Evolutionary conservation across 2,329 filamentous ascomycete species (phyloP), one percentile per base, ranked within the genome.

Genomic region (Aaosphaeria arxii): DNA sequence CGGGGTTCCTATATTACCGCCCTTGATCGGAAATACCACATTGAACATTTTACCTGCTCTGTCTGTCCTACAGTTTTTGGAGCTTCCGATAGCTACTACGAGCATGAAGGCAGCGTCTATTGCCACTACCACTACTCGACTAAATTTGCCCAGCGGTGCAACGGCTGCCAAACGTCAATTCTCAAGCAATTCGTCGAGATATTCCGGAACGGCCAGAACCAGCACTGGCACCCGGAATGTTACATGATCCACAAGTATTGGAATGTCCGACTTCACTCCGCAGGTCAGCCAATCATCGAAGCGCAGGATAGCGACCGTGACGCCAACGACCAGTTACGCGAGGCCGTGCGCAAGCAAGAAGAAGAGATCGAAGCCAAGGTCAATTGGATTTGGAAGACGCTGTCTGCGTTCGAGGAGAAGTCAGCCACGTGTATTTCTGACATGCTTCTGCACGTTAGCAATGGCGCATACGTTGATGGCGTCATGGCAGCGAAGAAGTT

Each of bases 231-330:
- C 67, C 94, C 94, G 2, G 94, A 99, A 72, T 99, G 94, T 72
- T 99, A 99, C 73, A 99, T 99, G 94, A 99, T 99, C 54, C 94
- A 99, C 75, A 99, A 99, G 66, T 99, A 97, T 72, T 99, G 94
- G 94, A 99, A 97, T 67, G 94, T 99, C 50, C 86, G 94, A 44
- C 77, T 99, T 35, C 73, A 76, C 52, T 70, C 72, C 5, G 70
- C 71, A 11, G 71, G 70, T 7, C 66, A 72, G 38, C 69, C 71
- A 28, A 59, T 68, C 39, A 56, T 67, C 5, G 69, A 73, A 40
- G 58, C 64, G 38, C 57, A 66, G 31, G 56, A 49, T 30, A 56
- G 59, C 24, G 77, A 81, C 44, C 72, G 74, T 38, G 78, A 85
- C 55, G 84, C 84, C 9, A 83, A 80, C 35, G 79, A 85, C 42